phyloP scores from a whole-genome alignment of 768 basidiomycete species.

The Pisolithus marmoratus region DNA sequence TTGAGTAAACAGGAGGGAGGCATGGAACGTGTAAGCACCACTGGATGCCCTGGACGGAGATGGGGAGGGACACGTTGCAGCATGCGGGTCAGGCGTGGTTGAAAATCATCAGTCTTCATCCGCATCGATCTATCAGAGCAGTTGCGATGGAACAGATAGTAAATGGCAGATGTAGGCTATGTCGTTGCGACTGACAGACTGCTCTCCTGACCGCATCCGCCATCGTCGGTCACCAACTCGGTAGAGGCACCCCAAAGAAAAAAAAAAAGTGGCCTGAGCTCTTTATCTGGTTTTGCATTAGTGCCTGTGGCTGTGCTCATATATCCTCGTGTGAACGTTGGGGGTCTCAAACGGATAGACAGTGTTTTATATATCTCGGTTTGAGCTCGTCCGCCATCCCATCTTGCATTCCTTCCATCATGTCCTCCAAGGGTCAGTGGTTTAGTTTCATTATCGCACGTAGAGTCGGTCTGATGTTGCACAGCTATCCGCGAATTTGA shows the following conservation, averaged over 20 bases:
- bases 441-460: neutral
- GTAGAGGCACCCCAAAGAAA: neutral
- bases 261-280: neutral
- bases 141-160: too few species aligned
- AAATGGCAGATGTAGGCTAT: too few species aligned
- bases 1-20: too few species aligned
- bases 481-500: conserved; percentile 94
- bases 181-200: too few species aligned
- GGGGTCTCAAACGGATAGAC: conserved; percentile 9
- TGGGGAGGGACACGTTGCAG: too few species aligned
- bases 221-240: too few species aligned
- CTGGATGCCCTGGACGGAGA: too few species aligned
- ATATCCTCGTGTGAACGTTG: conserved; percentile 25
- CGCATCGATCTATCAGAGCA: too few species aligned
- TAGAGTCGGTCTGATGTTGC: neutral
- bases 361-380: neutral
- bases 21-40: too few species aligned
- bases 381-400: conserved; percentile 1
- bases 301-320: conserved; percentile 23
- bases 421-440: conserved; percentile 28
- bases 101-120: too few species aligned
- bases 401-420: conserved; percentile 7
- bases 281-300: neutral
- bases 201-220: too few species aligned
- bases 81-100: too few species aligned